Base-by-base conservation (phyloP, 805 yeast species). In the Kuraishia piskuri region DNA sequence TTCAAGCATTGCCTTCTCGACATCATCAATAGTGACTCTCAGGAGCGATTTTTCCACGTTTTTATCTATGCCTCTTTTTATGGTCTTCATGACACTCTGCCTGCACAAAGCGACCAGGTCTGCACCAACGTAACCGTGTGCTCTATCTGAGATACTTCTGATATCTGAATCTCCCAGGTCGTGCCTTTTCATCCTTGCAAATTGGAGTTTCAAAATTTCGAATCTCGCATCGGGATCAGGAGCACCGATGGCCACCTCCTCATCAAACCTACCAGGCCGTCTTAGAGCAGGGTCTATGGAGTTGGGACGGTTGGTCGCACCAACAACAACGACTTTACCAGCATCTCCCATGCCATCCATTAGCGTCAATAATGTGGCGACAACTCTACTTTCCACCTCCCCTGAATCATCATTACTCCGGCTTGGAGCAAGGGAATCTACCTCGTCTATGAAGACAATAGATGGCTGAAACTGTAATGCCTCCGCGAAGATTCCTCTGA, bases 81-180 rank as follows among this genome's bases (percentile, higher is more conserved):
- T 87, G 1, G 96, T 84, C 56, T 78, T 80, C 86, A 91, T 81
- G 0, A 90, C 96, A 6, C 95, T 80, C 63, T 94, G 99, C 50
- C 97, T 74, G 56, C 91, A 83, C 22, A 94, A 72, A 0, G 97
- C 96, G 2, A 87, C 82, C 50, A 94, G 68, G 70, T 94, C 99
- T 0, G 98, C 97, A 49, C 99, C 99, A 49, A 94, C 99, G 63
- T 89, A 94, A 5, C 99, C 99, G 68, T 94, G 99, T 0, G 98
- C 91, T 62, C 82, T 85, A 3, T 80, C 67, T 0, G 97, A 89
- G 46, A 91, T 69, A 1, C 60, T 61, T n/a, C 69, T 64, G n/a
- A 91, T 77, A 44, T 88, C 85, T 0, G 73, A 82, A 0, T 65
- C 70, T 0, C 74, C 63, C 44, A 92, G 66, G 0, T 68, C 69